phyloP scores from a whole-genome alignment of 148 eudicot genomes.

The Linanthus parryae region DNA sequence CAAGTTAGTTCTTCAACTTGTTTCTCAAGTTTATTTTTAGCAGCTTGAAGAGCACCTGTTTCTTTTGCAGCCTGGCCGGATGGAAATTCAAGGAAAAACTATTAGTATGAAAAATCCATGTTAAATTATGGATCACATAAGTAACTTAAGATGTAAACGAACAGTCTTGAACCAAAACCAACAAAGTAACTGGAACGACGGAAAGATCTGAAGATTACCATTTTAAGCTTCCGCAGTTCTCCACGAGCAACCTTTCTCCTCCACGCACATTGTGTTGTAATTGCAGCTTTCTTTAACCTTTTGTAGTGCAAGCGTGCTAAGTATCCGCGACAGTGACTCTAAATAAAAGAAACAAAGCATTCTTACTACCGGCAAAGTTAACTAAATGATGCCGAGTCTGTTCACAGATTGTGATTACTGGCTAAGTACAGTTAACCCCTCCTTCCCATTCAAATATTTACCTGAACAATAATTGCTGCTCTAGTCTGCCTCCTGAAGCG shows the following conservation, averaged over 20 bases:
- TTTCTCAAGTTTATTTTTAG: slow-evolving; percentile 72
- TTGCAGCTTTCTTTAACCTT: slow-evolving; percentile 55
- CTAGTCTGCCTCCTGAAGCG: slow-evolving; percentile 68
- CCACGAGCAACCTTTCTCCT: slow-evolving; percentile 50
- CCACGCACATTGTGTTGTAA: slow-evolving; percentile 66
- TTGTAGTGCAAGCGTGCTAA: slow-evolving; percentile 24
- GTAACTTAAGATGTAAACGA: background rate
- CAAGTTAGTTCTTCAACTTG: slow-evolving; percentile 67
- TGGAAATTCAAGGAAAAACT: slow-evolving; percentile 1
- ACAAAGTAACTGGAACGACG: background rate
- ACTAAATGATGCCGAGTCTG: too few relatives aligned
- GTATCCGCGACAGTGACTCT: slow-evolving; percentile 60
- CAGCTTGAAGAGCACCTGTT: slow-evolving; percentile 75
- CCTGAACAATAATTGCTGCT: slow-evolving; percentile 80
- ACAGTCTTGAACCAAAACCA: background rate
- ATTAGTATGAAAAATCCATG: background rate
- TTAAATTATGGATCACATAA: background rate
- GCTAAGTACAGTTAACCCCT: too few relatives aligned
- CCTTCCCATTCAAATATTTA: too few relatives aligned
- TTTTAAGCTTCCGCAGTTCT: slow-evolving; percentile 67
- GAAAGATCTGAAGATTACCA: slow-evolving; percentile 33
- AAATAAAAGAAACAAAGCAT: too few relatives aligned
- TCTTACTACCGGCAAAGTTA: too few relatives aligned
- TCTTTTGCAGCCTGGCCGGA: slow-evolving; percentile 73
- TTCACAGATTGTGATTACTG: too few relatives aligned